Conservation (phyloP, 2,329 filamentous ascomycete species). For the Pyrenochaeta sp. region DNA sequence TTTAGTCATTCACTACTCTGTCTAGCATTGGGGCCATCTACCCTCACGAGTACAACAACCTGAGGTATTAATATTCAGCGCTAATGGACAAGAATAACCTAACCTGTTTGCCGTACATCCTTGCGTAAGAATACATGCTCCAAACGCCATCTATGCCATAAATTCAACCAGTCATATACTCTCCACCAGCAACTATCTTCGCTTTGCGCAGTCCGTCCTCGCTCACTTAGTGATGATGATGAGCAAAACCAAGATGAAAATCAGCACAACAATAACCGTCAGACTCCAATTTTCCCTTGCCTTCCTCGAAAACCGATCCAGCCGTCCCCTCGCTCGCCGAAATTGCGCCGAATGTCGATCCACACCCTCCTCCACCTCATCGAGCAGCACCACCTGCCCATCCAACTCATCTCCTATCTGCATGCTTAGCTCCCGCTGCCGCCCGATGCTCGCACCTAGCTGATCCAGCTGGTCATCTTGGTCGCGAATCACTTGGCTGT, state of each 20-base stretch:
- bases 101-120: not conserved
- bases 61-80: not conserved
- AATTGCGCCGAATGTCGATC: constrained; percentile 82
- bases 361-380: constrained; percentile 84
- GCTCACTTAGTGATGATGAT: constrained; percentile 69
- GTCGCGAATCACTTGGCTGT: constrained; percentile 80
- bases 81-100: not conserved
- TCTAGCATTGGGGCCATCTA: not conserved
- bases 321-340: constrained; percentile 74
- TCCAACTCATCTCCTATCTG: constrained; percentile 97
- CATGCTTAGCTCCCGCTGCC: constrained; percentile 91
- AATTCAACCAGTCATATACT: not conserved
- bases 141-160: constrained; percentile 12
- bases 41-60: not conserved
- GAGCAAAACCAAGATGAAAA: constrained; percentile 81
- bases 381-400: constrained; percentile 84
- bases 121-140: not conserved
- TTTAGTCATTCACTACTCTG: not conserved
- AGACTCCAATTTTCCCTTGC: constrained; percentile 89
- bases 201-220: not conserved
- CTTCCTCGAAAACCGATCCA: constrained; percentile 75
- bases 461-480: constrained; percentile 94
- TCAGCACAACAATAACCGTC: constrained; percentile 79
- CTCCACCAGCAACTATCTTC: not conserved
- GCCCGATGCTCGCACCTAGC: constrained; percentile 83